These are phyloP conservation scores for Colletotrichum simmondsii DNA, from an alignment of 2,329 filamentous ascomycete genomes.

Conservation along the genomic window DNA sequence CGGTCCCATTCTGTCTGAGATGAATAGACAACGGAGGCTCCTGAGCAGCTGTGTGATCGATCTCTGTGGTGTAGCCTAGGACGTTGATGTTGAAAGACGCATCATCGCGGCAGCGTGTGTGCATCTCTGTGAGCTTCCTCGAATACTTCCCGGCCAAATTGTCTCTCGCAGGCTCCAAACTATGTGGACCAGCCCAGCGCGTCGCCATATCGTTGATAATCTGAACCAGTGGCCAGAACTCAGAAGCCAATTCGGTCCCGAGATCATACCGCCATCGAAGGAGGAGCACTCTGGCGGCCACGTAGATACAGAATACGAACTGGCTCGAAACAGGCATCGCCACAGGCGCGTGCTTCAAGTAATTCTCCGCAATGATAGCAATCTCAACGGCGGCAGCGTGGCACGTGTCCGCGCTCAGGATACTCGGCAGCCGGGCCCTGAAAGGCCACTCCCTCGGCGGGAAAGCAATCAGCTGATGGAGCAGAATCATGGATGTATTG, in stretches of 20 bases:
- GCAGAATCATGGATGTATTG: conserved; percentile 59
- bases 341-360: conserved; percentile 49
- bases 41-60: conserved; percentile 11
- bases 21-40: background rate
- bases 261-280: conserved; percentile 42
- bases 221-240: conserved; percentile 43
- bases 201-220: conserved; percentile 43
- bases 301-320: conserved; percentile 58
- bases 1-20: background rate
- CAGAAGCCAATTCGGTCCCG: conserved; percentile 33
- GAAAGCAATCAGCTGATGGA: conserved; percentile 61
- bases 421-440: conserved; percentile 49
- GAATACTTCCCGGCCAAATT: conserved; percentile 38
- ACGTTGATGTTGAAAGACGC: conserved; percentile 24
- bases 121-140: conserved; percentile 31
- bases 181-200: conserved; percentile 39
- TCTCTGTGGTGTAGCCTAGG: conserved; percentile 16
- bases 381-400: conserved; percentile 57
- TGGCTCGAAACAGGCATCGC: conserved; percentile 46
- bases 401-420: conserved; percentile 60
- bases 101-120: conserved; percentile 27
- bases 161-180: background rate
- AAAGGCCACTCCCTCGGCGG: conserved; percentile 44
- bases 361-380: conserved; percentile 57
- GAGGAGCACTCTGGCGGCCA: conserved; percentile 55